Evolutionary conservation across 2,329 filamentous ascomycete genomes (phyloP).

Genomic region (Orbilia oligospora): DNA sequence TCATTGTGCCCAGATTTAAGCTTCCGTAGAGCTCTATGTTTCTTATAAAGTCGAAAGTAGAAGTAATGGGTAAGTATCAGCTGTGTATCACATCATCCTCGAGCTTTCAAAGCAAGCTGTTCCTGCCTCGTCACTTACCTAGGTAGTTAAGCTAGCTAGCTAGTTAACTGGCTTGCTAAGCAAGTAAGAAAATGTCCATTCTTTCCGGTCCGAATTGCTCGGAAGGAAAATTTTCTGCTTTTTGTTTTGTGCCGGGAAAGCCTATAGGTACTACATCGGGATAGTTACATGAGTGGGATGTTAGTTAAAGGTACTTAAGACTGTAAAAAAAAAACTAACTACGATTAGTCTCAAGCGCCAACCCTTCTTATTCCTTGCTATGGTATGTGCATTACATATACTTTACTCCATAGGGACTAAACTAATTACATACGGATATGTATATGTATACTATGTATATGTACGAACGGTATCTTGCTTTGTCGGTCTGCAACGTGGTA

Average conservation of each 20-base stretch:
- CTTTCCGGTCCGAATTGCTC: slow-evolving; percentile 54
- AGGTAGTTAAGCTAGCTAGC: neutral
- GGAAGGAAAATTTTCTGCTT: slow-evolving; percentile 25
- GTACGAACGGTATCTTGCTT: slow-evolving; percentile 28
- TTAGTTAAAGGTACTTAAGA: too few species aligned
- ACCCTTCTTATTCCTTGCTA: slow-evolving; percentile 1
- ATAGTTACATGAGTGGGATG: too few species aligned
- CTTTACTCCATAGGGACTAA: neutral
- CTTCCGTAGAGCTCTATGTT: slow-evolving; percentile 23
- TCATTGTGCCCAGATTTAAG: slow-evolving; percentile 22
- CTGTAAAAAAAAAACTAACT: too few species aligned
- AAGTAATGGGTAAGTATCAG: slow-evolving; percentile 7
- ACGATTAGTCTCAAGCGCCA: neutral
- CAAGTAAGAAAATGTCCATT: neutral
- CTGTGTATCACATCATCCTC: slow-evolving; percentile 22
- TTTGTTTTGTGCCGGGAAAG: slow-evolving; percentile 10
- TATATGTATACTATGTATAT: neutral
- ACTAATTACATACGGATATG: neutral
- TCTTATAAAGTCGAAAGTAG: too few species aligned
- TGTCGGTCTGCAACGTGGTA: slow-evolving; percentile 48
- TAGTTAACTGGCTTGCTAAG: too few species aligned
- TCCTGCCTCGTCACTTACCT: neutral
- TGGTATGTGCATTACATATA: slow-evolving; percentile 15
- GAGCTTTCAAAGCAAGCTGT: slow-evolving; percentile 16
- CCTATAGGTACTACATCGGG: slow-evolving; percentile 3